These are phyloP conservation scores for Colletotrichum cereale DNA, from an alignment of 2,329 filamentous ascomycete species.

Conservation along the genomic window DNA sequence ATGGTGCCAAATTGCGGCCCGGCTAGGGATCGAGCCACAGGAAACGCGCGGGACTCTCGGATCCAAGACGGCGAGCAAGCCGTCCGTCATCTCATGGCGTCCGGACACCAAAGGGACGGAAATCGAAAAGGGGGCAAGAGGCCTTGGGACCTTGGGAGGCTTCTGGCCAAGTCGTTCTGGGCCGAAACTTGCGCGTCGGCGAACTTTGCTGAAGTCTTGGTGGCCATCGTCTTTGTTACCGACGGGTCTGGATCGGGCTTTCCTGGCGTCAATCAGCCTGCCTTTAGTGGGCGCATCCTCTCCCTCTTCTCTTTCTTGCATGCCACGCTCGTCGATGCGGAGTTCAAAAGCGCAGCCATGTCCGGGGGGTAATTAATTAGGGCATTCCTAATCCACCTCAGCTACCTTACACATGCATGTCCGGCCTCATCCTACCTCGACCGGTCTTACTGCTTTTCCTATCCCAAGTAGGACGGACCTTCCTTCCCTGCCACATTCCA, in stretches of 20 bases:
- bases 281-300: not conserved
- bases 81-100: not conserved
- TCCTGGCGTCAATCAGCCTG: not conserved
- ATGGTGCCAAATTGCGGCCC: conserved; percentile 23
- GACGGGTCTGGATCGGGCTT: conserved; percentile 11
- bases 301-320: not conserved
- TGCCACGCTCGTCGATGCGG: not conserved
- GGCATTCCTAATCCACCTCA: not conserved
- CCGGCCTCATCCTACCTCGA: not conserved
- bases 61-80: not conserved
- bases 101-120: not conserved
- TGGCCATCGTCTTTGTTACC: conserved; percentile 26
- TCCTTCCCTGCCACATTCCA: not conserved
- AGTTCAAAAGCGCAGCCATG: not conserved
- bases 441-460: not conserved
- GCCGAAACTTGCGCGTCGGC: not conserved
- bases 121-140: not conserved
- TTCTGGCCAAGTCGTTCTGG: conserved; percentile 11
- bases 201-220: conserved; percentile 6
- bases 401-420: not conserved
- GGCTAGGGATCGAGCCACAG: conserved; percentile 6
- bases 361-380: not conserved
- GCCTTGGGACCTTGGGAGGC: too few species aligned
- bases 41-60: conserved; percentile 6
- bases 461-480: not conserved